Percentiles rank a stretch among this genome's conserved stretches.
Conservation (phyloP, 371 early-diverging fungal species). For the Saksenaea vasiformis region DNA sequence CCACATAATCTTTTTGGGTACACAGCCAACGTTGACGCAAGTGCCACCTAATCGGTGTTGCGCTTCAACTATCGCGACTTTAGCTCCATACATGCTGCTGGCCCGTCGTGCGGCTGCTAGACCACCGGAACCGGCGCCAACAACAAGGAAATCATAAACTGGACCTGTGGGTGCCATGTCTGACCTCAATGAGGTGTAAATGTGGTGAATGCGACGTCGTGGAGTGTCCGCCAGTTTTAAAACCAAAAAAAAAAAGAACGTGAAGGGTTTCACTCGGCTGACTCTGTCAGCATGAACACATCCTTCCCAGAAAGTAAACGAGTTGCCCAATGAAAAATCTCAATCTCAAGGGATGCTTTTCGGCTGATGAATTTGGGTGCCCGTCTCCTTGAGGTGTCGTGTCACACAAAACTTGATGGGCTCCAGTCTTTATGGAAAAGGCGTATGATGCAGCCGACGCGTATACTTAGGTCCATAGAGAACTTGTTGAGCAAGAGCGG, state of each 20-base stretch:
- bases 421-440: no score
- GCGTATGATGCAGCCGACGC: no score
- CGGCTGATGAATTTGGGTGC: no score
- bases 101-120: constrained; percentile 95
- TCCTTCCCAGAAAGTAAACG: no score
- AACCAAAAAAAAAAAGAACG: constrained; percentile 1
- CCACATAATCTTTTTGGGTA: constrained; percentile 99
- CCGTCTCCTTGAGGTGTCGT: no score
- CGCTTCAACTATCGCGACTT: constrained; percentile 90
- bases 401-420: no score
- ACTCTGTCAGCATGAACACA: background rate
- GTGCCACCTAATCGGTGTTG: constrained; percentile 89
- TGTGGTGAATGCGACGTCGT: constrained; percentile 24
- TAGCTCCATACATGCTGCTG: constrained; percentile 82
- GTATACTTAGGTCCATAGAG: no score
- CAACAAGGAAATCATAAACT: constrained; percentile 86
- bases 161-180: constrained; percentile 51
- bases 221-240: constrained; percentile 19
- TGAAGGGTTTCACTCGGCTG: background rate
- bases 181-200: constrained; percentile 30
- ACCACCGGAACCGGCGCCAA: constrained; percentile 90
- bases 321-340: no score
- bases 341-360: no score
- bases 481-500: no score
- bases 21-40: constrained; percentile 97